Conservation (phyloP, 768 basidiomycete genomes). For the Naganishia friedmannii region DNA sequence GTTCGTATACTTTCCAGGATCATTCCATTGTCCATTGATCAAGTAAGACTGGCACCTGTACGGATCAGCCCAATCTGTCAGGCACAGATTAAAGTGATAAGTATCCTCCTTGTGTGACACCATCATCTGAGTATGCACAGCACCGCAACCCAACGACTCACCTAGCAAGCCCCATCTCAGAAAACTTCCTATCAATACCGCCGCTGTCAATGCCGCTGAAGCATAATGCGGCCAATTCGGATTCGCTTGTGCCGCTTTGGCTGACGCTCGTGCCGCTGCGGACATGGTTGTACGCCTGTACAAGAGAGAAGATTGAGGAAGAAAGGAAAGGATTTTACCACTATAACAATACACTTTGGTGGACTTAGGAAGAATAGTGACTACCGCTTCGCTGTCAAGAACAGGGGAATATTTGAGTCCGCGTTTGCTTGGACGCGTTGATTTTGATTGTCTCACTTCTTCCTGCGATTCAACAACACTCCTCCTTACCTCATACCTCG, state of each 20-base stretch:
- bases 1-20: conserved; percentile 59
- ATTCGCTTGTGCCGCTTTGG: conserved; percentile 38
- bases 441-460: too few relatives aligned
- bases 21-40: conserved; percentile 74
- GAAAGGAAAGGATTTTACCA: neutral
- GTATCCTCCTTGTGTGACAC: too few relatives aligned
- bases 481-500: too few relatives aligned
- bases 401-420: too few relatives aligned
- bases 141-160: conserved; percentile 32
- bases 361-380: too few relatives aligned
- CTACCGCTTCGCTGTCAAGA: too few relatives aligned
- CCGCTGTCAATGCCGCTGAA: conserved; percentile 46
- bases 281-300: conserved; percentile 8
- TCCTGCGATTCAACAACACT: too few relatives aligned
- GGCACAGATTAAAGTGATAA: too few relatives aligned
- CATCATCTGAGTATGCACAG: too few relatives aligned
- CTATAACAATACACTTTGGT: too few relatives aligned
- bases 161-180: conserved; percentile 51
- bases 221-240: conserved; percentile 52
- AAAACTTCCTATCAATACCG: conserved; percentile 47
- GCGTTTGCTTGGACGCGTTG: too few relatives aligned
- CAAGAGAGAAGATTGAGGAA: neutral
- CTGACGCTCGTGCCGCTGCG: conserved; percentile 23
- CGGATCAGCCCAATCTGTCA: conserved; percentile 71
- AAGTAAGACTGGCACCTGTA: conserved; percentile 70